phyloP scores from a whole-genome alignment of 257 asterid genomes.

The Osmanthus fragrans region DNA sequence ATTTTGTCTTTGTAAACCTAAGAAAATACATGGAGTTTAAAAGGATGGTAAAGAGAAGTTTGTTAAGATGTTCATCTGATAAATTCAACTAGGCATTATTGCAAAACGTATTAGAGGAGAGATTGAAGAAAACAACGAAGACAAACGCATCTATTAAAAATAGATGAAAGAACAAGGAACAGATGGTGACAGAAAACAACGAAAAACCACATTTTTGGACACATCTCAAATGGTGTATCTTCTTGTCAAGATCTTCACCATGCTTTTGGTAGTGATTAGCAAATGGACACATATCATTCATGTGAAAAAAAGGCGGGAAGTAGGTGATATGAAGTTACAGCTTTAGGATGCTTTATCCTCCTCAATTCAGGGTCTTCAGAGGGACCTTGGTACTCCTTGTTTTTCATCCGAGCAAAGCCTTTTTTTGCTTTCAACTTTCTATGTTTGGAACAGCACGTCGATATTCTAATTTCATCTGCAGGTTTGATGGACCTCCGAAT shows the following conservation, averaged over 20 bases:
- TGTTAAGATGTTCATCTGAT: not conserved
- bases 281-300: not conserved
- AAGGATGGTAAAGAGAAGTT: not conserved
- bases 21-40: not conserved
- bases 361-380: constrained; percentile 26
- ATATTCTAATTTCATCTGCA: constrained; percentile 11
- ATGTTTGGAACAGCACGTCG: constrained; percentile 7
- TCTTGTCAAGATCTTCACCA: not conserved
- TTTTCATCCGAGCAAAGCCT: constrained; percentile 14
- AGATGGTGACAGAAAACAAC: not conserved
- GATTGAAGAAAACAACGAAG: not conserved
- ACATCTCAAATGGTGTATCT: not conserved
- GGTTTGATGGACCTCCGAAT: constrained; percentile 4
- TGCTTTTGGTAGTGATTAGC: not conserved
- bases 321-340: constrained; percentile 26
- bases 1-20: not conserved
- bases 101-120: not conserved
- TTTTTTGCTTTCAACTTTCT: constrained; percentile 21
- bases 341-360: constrained; percentile 13
- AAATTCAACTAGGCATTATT: not conserved
- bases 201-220: not conserved
- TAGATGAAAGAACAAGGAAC: not conserved
- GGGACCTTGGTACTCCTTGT: constrained; percentile 19
- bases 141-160: not conserved
- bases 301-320: constrained; percentile 6